Evolutionary conservation across 352 stramenopile genomes (phyloP), one percentile per base, ranked within the genome.

Genomic region (Phytopythium helicoides): DNA sequence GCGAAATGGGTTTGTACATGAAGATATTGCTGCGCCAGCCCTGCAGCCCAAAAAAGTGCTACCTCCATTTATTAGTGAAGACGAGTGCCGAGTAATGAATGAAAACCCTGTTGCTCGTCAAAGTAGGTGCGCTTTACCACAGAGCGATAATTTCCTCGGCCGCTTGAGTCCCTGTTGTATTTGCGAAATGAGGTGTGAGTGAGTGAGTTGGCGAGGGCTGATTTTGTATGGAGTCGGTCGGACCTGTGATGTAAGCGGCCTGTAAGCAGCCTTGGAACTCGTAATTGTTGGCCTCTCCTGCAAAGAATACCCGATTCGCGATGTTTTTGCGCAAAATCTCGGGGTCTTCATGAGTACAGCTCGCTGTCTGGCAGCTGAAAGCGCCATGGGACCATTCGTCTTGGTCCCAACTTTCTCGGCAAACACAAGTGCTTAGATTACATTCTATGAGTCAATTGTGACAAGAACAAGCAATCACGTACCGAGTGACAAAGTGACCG

Each of bases 1-100:
- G 76, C 12, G 66, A 64, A 14, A 87, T 88, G 67, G 80, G 77
- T 3, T 65, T 81, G 36, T 87, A 84, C 47, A 87, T 90, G 73
- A 89, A 89, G 52, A 55, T 90, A 10, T 50, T 89, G 23, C 54
- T 92, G 34, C 66, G n/a, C n/a, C n/a, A n/a, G n/a, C n/a, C n/a
- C n/a, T n/a, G n/a, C n/a, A n/a, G n/a, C n/a, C n/a, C n/a, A n/a
- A n/a, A n/a, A n/a, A n/a, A n/a, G n/a, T n/a, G n/a, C n/a, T n/a
- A n/a, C n/a, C n/a, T n/a, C n/a, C n/a, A n/a, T n/a, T n/a, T n/a
- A n/a, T n/a, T n/a, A n/a, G n/a, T n/a, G n/a, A n/a, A n/a, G n/a
- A n/a, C n/a, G n/a, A n/a, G n/a, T n/a, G n/a, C n/a, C n/a, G n/a
- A n/a, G n/a, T n/a, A n/a, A n/a, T n/a, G n/a, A n/a, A n/a, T n/a